phyloP scores from a whole-genome alignment of 2,329 filamentous ascomycete species.

The Sporothrix protearum region DNA sequence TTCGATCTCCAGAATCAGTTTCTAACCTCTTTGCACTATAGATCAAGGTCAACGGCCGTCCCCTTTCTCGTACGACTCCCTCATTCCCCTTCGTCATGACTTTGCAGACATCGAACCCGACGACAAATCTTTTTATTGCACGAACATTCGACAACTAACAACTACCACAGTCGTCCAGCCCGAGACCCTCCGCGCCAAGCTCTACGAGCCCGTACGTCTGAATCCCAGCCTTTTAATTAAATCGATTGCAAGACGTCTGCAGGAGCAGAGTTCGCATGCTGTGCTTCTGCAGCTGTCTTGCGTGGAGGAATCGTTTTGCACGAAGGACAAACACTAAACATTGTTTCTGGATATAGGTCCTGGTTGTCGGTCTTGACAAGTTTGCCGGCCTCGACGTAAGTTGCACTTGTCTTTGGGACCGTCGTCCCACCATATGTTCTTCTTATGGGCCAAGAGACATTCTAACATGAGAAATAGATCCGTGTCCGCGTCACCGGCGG shows the following conservation, averaged over 20 bases:
- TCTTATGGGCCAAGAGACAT: neutral
- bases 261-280: neutral
- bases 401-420: neutral
- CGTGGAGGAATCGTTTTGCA: neutral
- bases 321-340: neutral
- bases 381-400: conserved; percentile 62
- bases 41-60: conserved; percentile 97
- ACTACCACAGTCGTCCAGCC: conserved; percentile 28
- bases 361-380: conserved; percentile 92
- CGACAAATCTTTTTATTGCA: neutral
- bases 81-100: neutral
- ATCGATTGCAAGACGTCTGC: neutral
- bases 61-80: conserved; percentile 49
- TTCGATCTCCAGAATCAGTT: neutral
- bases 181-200: conserved; percentile 46
- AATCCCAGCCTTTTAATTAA: neutral
- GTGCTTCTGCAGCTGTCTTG: neutral
- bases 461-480: conserved; percentile 49
- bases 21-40: conserved; percentile 15
- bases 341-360: conserved; percentile 45
- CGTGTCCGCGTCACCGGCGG: conserved; percentile 88
- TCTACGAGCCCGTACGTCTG: conserved; percentile 79
- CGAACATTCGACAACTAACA: conserved; percentile 16
- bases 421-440: neutral
- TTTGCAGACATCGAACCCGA: neutral